Evolutionary conservation across 331 rosid species (phyloP).

Genomic region (Malus hybrid): DNA sequence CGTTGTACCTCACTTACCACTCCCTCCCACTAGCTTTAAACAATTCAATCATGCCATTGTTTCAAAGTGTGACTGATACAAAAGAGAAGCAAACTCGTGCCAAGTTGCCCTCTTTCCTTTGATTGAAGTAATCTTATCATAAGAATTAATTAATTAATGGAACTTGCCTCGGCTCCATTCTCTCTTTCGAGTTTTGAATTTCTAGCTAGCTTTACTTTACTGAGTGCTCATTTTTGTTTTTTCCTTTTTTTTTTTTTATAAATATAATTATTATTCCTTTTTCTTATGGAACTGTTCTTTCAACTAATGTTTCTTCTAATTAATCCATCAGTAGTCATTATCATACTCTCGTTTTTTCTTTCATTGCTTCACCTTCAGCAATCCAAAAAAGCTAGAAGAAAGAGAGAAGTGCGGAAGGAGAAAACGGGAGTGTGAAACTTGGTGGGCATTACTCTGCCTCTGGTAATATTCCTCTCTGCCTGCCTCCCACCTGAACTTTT

Average conservation of each 20-base stretch:
- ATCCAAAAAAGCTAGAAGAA: neutral
- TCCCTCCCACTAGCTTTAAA: conserved; percentile 2
- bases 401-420: no score
- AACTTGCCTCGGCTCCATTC: neutral
- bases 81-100: neutral
- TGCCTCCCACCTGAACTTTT: neutral
- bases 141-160: neutral
- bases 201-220: conserved; percentile 3
- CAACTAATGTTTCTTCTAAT: no score
- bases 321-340: no score
- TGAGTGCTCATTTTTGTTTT: neutral
- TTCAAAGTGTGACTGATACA: neutral
- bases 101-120: conserved; percentile 16
- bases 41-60: neutral
- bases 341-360: no score
- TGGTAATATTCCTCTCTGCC: no score
- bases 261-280: neutral
- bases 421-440: no score
- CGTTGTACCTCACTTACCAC: neutral
- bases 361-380: no score
- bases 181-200: conserved; percentile 14
- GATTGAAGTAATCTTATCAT: neutral
- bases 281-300: neutral
- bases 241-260: neutral
- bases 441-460: no score